Evolutionary conservation across 2,329 filamentous ascomycete species (phyloP), one percentile per base, ranked within the genome.

Genomic region (Aspergillus bombycis): DNA sequence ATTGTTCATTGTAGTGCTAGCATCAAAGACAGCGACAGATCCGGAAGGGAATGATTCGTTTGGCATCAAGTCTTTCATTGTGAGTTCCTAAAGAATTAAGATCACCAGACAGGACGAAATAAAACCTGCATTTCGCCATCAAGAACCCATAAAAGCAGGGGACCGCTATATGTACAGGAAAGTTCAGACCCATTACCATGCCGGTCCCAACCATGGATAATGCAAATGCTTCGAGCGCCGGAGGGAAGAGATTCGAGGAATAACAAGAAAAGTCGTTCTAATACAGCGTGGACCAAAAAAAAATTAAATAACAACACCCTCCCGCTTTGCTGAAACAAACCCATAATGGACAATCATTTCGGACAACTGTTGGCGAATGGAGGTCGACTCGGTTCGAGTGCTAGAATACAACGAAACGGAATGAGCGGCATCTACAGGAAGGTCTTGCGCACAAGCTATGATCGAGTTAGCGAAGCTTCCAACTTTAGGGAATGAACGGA

Each of bases 401-500:
- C 67, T 64, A 64, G 57, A 65, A 62, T 62, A 67, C 62, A 65
- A 67, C 38, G 61, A 21, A 26, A 26, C 41, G 61, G 28, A 26
- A 26, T 46, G 55, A 58, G 60, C 59, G 62, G 48, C 59, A 66
- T 74, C 73, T 80, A 84, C 67, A 85, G 81, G 58, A 85, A 65
- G 41, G 82, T 79, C 71, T 84, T 85, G 70, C 83, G 80, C 61
- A 81, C 80, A 56, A 86, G 78, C 84, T 86, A 65, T 46, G 61
- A 43, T 16, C 38, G 38, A 21, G 63, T 75, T 63, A 67, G 63
- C 30, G 52, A 38, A 26, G 16, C 52, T n/a, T 23, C 4, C 1
- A 54, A 21, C 43, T 61, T 50, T 36, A 12, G 57, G 48, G 61
- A 65, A 50, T 61, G 57, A 65, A 68, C 58, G 57, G 41, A 52